Evolutionary conservation across 1,284 basidiomycete species (phyloP), one percentile per base, ranked within the genome.

Genomic region (Marasmius tenuissimus): DNA sequence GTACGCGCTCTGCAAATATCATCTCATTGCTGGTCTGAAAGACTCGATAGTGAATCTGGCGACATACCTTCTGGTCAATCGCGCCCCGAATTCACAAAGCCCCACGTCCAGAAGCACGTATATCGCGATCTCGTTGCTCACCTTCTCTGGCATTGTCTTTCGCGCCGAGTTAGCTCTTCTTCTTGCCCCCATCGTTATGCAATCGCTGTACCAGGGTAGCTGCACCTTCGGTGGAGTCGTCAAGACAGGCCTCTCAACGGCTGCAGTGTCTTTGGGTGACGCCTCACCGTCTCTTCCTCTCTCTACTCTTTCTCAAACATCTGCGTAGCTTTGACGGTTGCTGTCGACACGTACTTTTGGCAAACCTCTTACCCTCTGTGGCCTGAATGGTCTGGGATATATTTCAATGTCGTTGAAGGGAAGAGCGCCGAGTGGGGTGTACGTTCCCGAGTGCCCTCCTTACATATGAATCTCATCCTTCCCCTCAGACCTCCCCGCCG

Each of bases 341-440:
- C 75, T 0, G 77, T 97, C 33, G 97, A 99, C 73, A 93, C 94
- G 0, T 92, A 91, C 75, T 92, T 97, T 72, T 98, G 96, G 96
- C 73, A 79, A 54, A 81, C 78, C 70, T 79, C 50, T 16, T 58
- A 59, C 20, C 33, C 84, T 7, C 71, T 96, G 1, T 98, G 96
- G 96, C 97, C 97, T 0, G 97, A 99, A 71, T 78, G 94, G 14
- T 79, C 86, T 4, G 85, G 88, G 1, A 68, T 96, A 20, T 85
- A 90, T 65, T 99, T 95, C 80, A 99, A 99, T 70, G 86, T 98
- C 27, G 78, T 91, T 16, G 76, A 94, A 71, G 94, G 95, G 22
- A 93, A 97, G 71, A 91, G 92, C 52, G 78, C 88, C 0, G 88
- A 97, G 33, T 99, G 97, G 97, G 97, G 97, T 65, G 91, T 96